A percentile compares a stretch with the other conserved stretches of the same genome.
Conservation (phyloP, 345 rosid genomes). For the Eucalyptus victrix region DNA sequence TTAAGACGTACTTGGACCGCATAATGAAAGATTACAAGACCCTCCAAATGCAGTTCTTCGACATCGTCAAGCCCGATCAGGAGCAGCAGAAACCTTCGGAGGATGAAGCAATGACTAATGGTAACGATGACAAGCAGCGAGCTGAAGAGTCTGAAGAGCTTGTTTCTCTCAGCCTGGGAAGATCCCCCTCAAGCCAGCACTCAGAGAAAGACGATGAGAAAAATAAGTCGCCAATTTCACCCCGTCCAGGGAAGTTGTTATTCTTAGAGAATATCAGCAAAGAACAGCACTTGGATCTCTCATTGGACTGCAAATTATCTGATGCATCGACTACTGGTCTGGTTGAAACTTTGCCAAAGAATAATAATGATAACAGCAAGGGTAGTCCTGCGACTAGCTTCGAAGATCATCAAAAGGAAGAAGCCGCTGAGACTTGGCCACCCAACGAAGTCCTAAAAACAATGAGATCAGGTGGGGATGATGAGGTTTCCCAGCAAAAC, state of each 20-base stretch:
- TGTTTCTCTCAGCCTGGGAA: slow-evolving; percentile 65
- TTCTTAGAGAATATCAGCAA: not conserved
- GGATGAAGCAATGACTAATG: not conserved
- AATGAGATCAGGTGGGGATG: slow-evolving; percentile 14
- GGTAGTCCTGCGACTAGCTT: slow-evolving; percentile 14
- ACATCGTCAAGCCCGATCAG: slow-evolving; percentile 23
- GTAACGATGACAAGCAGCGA: not conserved
- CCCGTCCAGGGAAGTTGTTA: slow-evolving; percentile 6
- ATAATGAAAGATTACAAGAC: slow-evolving; percentile 52
- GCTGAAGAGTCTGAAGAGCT: slow-evolving; percentile 32
- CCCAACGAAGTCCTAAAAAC: slow-evolving; percentile 21
- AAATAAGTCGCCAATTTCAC: slow-evolving; percentile 3
- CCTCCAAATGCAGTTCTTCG: slow-evolving; percentile 49
- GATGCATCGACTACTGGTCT: slow-evolving; percentile 12
- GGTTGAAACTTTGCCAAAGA: slow-evolving; percentile 6
- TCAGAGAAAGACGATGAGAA: not conserved
- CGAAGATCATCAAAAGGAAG: slow-evolving; percentile 29
- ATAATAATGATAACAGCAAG: not conserved
- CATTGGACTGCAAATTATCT: slow-evolving; percentile 33
- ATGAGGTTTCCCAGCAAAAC: slow-evolving; percentile 45
- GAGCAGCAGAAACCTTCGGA: not conserved
- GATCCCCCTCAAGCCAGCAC: not conserved
- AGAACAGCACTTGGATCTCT: slow-evolving; percentile 22
- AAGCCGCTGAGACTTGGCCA: slow-evolving; percentile 21
- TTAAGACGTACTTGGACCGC: slow-evolving; percentile 38